phyloP scores from a whole-genome alignment of 371 early-diverging fungal species.

The Mucor mucedo region DNA sequence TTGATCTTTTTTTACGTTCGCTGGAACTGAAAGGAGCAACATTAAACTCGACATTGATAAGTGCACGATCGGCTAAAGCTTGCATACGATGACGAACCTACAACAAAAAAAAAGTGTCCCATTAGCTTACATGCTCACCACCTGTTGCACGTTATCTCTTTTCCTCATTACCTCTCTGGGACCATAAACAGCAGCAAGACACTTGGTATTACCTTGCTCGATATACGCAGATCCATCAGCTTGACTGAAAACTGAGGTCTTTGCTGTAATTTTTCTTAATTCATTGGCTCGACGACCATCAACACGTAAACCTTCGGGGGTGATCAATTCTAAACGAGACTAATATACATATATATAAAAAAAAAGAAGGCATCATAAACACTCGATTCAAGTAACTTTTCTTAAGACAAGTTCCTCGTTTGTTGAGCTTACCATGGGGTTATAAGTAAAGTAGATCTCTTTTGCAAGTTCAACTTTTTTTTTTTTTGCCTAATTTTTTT shows the following conservation, averaged over 20 bases:
- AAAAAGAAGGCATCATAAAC: too few species aligned
- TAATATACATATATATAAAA: constrained; percentile 19
- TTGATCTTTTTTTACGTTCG: constrained; percentile 82
- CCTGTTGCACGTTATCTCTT: too few species aligned
- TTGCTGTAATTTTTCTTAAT: constrained; percentile 82
- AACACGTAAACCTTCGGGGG: constrained; percentile 84
- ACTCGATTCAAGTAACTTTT: too few species aligned
- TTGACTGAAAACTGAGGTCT: constrained; percentile 79
- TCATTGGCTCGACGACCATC: constrained; percentile 95
- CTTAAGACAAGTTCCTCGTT: too few species aligned
- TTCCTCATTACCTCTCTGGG: constrained; percentile 78
- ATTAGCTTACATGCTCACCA: neutral
- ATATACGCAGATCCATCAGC: constrained; percentile 94
- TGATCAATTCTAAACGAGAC: constrained; percentile 69
- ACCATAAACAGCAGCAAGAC: constrained; percentile 91
- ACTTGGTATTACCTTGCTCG: constrained; percentile 96
- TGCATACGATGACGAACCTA: constrained; percentile 66
- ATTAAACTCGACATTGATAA: constrained; percentile 90
- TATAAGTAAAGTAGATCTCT: too few species aligned
- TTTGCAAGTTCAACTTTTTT: too few species aligned
- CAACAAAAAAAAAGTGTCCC: neutral
- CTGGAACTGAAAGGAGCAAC: constrained; percentile 91
- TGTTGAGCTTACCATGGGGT: too few species aligned
- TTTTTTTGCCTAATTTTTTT: too few species aligned
- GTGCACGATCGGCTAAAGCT: constrained; percentile 76